phyloP scores from a whole-genome alignment of 768 basidiomycete species.

The Kwoniella shandongensis region DNA sequence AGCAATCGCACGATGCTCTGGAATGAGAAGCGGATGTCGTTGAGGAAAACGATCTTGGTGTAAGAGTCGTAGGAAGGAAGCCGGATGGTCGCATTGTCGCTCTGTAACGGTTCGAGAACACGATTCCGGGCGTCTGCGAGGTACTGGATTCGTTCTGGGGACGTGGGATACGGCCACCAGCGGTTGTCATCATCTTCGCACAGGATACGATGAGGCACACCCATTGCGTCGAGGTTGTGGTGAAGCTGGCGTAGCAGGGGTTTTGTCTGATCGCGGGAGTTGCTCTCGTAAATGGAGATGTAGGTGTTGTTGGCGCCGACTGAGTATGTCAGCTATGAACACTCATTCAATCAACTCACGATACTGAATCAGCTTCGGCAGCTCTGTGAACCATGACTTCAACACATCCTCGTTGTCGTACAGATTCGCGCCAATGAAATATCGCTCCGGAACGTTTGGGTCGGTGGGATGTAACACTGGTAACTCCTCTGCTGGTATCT shows the following conservation, averaged over 20 bases:
- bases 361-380: slow-evolving; percentile 45
- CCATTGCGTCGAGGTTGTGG: slow-evolving; percentile 32
- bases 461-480: slow-evolving; percentile 2
- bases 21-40: slow-evolving; percentile 57
- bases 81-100: slow-evolving; percentile 43
- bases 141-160: slow-evolving; percentile 54
- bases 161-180: slow-evolving; percentile 38
- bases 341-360: slow-evolving; percentile 13
- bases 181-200: slow-evolving; percentile 39
- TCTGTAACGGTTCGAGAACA: slow-evolving; percentile 57
- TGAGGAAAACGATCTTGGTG: slow-evolving; percentile 55
- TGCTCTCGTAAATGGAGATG: slow-evolving; percentile 57
- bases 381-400: slow-evolving; percentile 55
- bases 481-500: slow-evolving; percentile 3
- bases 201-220: slow-evolving; percentile 52
- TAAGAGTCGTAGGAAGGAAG: slow-evolving; percentile 12
- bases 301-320: slow-evolving; percentile 58
- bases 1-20: slow-evolving; percentile 56
- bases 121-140: slow-evolving; percentile 56
- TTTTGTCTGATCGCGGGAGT: slow-evolving; percentile 52
- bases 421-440: slow-evolving; percentile 56
- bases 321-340: slow-evolving; percentile 2
- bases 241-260: slow-evolving; percentile 50
- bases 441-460: slow-evolving; percentile 7
- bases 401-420: slow-evolving; percentile 55